phyloP scores from a whole-genome alignment of 2,329 filamentous ascomycete genomes.

The Plectosphaerella sp. region DNA sequence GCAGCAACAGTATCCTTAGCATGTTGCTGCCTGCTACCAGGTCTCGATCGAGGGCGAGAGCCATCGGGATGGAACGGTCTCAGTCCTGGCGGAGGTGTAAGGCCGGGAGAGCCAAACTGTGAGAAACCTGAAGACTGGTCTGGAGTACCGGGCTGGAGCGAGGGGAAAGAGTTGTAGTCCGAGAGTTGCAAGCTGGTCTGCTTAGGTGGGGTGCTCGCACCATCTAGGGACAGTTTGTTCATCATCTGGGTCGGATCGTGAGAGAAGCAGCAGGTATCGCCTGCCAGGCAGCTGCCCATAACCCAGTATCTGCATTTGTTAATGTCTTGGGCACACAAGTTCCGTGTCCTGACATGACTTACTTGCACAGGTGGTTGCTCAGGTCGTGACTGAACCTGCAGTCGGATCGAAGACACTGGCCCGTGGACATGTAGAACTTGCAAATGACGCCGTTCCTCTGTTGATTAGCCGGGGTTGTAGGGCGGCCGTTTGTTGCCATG shows the following conservation, averaged over 20 bases:
- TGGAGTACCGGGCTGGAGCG: constrained; percentile 57
- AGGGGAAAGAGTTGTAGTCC: constrained; percentile 81
- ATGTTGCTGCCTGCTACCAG: constrained; percentile 75
- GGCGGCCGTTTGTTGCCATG: constrained; percentile 70
- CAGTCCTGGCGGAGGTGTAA: constrained; percentile 67
- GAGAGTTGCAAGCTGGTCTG: constrained; percentile 72
- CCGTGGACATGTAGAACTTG: constrained; percentile 94
- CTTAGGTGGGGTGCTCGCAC: constrained; percentile 60
- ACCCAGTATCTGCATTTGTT: constrained; percentile 73
- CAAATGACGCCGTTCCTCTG: constrained; percentile 86
- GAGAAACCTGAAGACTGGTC: constrained; percentile 54
- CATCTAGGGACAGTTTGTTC: constrained; percentile 73
- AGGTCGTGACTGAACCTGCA: constrained; percentile 97
- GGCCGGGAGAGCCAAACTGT: constrained; percentile 47
- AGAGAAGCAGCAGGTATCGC: constrained; percentile 92
- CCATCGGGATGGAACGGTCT: constrained; percentile 58
- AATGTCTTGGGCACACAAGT: neutral
- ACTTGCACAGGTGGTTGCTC: constrained; percentile 97
- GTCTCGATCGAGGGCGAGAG: constrained; percentile 73
- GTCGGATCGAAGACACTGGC: constrained; percentile 92
- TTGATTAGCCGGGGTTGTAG: constrained; percentile 70
- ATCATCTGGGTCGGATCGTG: constrained; percentile 88
- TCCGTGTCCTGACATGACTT: constrained; percentile 36
- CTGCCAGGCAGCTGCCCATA: constrained; percentile 90
- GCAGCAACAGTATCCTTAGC: constrained; percentile 55